Conservation (phyloP, 441 rosid genomes). For the Erysimum cheiri region DNA sequence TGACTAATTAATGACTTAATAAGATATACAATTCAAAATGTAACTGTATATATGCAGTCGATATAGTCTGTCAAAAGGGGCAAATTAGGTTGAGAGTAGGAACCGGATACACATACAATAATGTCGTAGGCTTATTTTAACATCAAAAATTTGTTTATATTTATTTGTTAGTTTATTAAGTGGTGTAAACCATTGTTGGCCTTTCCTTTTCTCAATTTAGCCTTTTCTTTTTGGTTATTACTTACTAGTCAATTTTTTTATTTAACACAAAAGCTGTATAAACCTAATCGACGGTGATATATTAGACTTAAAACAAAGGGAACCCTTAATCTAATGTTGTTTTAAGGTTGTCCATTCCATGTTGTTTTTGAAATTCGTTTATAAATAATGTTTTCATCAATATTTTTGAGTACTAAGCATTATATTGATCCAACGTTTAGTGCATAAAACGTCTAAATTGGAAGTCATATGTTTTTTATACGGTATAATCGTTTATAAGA, state of each 20-base stretch:
- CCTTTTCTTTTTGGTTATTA: slow-evolving; percentile 21
- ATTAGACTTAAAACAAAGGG: background rate
- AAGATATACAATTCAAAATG: slow-evolving; percentile 26
- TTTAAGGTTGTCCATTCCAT: slow-evolving; percentile 10
- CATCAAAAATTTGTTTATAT: background rate
- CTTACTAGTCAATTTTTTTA: slow-evolving; percentile 1
- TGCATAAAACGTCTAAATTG: too few relatives aligned
- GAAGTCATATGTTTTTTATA: background rate
- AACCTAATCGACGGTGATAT: slow-evolving; percentile 35
- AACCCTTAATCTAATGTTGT: slow-evolving; percentile 9
- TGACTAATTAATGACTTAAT: background rate
- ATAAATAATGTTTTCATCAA: slow-evolving; percentile 7
- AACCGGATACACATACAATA: slow-evolving; percentile 32
- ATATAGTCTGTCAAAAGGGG: slow-evolving; percentile 30
- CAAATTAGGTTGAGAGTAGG: slow-evolving; percentile 43
- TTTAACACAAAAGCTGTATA: slow-evolving; percentile 13
- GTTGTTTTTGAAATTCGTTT: background rate
- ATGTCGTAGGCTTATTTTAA: slow-evolving; percentile 19
- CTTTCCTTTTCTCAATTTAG: slow-evolving; percentile 24
- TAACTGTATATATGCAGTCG: slow-evolving; percentile 23
- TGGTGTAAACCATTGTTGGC: slow-evolving; percentile 24
- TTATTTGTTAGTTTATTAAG: slow-evolving; percentile 10
- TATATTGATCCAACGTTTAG: background rate
- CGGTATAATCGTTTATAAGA: background rate
- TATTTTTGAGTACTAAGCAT: background rate